Evolutionary conservation across 768 basidiomycete species (phyloP), one percentile per base, ranked within the genome.

Genomic region (Kwoniella bestiolae): DNA sequence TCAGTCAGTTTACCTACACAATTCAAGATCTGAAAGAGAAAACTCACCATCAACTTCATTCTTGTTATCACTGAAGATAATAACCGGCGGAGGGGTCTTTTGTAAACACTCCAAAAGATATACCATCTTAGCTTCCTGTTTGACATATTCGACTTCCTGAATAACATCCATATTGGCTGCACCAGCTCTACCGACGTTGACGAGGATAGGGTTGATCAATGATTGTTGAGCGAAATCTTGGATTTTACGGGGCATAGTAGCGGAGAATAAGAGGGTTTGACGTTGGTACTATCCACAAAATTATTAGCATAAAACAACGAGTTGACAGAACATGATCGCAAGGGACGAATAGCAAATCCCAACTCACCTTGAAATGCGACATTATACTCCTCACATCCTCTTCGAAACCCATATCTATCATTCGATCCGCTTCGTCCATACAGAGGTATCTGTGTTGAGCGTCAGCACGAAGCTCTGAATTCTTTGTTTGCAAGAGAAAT

Each of bases 51-150:
- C 96, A n/a, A 99, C 96, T 80, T 99, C 96, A 78, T 99, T 98
- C 85, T 99, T 99, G 83, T 95, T 98, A 79, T 99, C 96, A 69
- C 91, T 93, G 81, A 99, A 99, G 63, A 98, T 87, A 81, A 98
- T 96, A 53, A 95, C 94, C 1, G 96, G 96, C 6, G 96, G 96
- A 0, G 96, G 90, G 0, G 96, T 99, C 83, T 98, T 99, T 79
- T 98, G 96, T 67, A 99, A 82, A 80, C 94, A 97, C 81, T 99
- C 96, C 51, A 99, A 84, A 16, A 98, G 86, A 81, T 98, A 99
- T 1, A 99, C 94, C 96, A 98, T 98, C 82, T 99, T 99, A 0
- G 96, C 96, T 82, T 98, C 96, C 79, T 96, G 94, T 82, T 99
- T 99, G 73, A 99, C 96, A 73, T 96, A 98, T 83, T 99, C 96